A percentile compares a stretch with the other conserved stretches of the same genome.
These are phyloP conservation scores for Hypoxylon fuscum DNA, from an alignment of 495 filamentous ascomycete species.

Conservation along the genomic window DNA sequence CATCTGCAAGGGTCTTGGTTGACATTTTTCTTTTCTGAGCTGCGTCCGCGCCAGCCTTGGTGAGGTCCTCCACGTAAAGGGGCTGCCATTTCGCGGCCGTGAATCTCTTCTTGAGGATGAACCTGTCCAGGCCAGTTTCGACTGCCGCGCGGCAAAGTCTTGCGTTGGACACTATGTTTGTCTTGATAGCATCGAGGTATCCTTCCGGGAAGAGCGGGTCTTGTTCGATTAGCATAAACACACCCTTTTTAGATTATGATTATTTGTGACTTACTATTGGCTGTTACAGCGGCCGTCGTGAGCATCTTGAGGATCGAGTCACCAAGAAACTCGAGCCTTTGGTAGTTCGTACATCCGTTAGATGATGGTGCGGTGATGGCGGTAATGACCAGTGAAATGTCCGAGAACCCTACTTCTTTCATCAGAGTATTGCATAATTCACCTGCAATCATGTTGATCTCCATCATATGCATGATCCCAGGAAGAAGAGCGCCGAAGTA, in stretches of 20 bases:
- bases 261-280: constrained; percentile 51
- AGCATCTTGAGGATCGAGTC: constrained; percentile 86
- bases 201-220: constrained; percentile 80
- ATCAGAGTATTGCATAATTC: constrained; percentile 70
- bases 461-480: constrained; percentile 74
- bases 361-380: constrained; percentile 77
- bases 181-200: constrained; percentile 73
- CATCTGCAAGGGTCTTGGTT: constrained; percentile 87
- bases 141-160: constrained; percentile 71
- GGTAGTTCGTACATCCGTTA: constrained; percentile 72
- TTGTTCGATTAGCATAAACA: constrained; percentile 21
- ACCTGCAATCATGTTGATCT: constrained; percentile 69
- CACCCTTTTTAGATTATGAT: background rate
- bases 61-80: constrained; percentile 64
- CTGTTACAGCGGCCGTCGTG: constrained; percentile 71
- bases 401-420: constrained; percentile 59
- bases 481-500: constrained; percentile 79
- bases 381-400: constrained; percentile 68
- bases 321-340: constrained; percentile 88
- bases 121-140: constrained; percentile 71
- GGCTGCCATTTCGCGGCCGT: constrained; percentile 77
- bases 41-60: constrained; percentile 29
- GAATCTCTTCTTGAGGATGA: constrained; percentile 75
- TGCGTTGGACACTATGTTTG: constrained; percentile 76
- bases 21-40: constrained; percentile 57